Base-by-base conservation (phyloP, 1,284 basidiomycete species). In the Ustilago bromivora region DNA sequence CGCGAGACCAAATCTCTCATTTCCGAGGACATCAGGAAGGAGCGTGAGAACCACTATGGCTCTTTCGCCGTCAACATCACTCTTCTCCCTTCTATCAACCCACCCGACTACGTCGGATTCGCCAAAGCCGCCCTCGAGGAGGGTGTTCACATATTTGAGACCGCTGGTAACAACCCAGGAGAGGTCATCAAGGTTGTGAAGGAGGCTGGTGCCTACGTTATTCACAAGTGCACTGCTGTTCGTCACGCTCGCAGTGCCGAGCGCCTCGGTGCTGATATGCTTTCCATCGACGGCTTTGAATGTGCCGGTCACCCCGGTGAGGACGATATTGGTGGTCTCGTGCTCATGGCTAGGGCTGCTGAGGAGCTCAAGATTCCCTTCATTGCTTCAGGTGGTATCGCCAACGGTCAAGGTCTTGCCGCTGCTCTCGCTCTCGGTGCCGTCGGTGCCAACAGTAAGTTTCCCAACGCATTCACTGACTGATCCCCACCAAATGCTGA, bases 251-350 rank as follows among this genome's bases (percentile, higher is more conserved):
- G 92, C 89, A 92, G 92, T 55, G 92, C 93, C 4, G 90, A 91
- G 79, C 90, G 90, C 66, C 88, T 92, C 78, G 94, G 94, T 4
- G 94, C 93, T 28, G 94, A 97, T 87, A 89, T 94, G 59, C 85
- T 97, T 35, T 81, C 78, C 51, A 85, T 85, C 57, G 84, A 85
- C 57, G 84, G 84, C 31, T 82, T 82, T 36, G 84, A 93, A 59
- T 92, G 92, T 84, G 94, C 94, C 43, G 95, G 95, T 35, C 94
- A 97, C 86, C 95, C 95, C 6, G 95, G 95, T 71, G 96, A 98
- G 85, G 93, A 97, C 65, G 96, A 98, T 86, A 93, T 97, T 40
- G 94, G 94, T 11, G 94, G 93, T 6, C 84, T 98, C n/a, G 92
- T 97, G 5, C 87, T 98, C 86, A 93, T 95, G 80, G 95, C 95